Conservation (phyloP, 345 rosid genomes). For the Ailanthus altissimus region DNA sequence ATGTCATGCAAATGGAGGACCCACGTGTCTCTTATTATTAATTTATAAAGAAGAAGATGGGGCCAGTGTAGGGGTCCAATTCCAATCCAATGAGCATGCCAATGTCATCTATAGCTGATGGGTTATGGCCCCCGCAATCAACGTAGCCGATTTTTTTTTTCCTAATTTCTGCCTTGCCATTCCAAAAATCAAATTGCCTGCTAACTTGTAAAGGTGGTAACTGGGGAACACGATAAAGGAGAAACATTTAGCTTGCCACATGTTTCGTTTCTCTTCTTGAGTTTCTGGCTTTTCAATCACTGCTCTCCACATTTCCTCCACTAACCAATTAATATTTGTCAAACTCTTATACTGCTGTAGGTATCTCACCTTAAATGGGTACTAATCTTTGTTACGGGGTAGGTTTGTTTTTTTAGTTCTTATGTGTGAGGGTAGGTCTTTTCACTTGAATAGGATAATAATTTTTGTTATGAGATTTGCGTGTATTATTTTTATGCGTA, state of each 20-base stretch:
- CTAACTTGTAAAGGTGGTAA: constrained; percentile 12
- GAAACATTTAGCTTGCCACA: background rate
- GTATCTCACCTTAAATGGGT: too few relatives aligned
- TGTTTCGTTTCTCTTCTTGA: background rate
- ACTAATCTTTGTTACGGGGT: too few relatives aligned
- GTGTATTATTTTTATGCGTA: too few relatives aligned
- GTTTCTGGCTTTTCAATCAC: background rate
- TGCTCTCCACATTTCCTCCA: background rate
- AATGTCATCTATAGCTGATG: background rate
- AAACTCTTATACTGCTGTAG: too few relatives aligned
- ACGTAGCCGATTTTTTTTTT: constrained; percentile 36
- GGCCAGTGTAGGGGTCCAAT: constrained; percentile 8
- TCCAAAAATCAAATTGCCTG: background rate
- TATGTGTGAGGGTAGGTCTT: too few relatives aligned
- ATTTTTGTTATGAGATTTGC: too few relatives aligned
- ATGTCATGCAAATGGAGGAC: constrained; percentile 32
- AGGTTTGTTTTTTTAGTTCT: too few relatives aligned
- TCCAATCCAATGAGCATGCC: background rate
- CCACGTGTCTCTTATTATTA: constrained; percentile 31
- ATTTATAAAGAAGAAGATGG: background rate
- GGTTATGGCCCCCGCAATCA: constrained; percentile 37
- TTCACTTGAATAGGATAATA: too few relatives aligned
- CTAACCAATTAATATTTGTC: too few relatives aligned
- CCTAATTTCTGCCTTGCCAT: background rate
- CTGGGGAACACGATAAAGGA: background rate